phyloP scores from a whole-genome alignment of 2,329 filamentous ascomycete genomes.

The Epichloe baconii region DNA sequence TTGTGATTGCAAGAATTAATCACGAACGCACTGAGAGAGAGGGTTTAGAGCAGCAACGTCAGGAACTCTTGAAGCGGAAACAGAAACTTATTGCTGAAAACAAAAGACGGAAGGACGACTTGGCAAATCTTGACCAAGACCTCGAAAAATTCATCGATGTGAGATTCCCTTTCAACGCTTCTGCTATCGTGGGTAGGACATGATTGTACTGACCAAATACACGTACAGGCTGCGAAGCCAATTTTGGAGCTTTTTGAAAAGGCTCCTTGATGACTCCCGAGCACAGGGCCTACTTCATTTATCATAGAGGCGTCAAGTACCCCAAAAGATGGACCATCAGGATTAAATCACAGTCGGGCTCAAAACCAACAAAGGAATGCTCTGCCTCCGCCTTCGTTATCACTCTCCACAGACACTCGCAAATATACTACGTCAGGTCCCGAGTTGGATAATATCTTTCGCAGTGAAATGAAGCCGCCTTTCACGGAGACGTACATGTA shows the following conservation, averaged over 20 bases:
- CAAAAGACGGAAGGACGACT: constrained; percentile 84
- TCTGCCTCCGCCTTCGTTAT: neutral
- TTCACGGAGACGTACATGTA: neutral
- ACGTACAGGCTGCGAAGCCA: constrained; percentile 62
- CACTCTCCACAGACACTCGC: neutral
- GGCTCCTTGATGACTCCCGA: constrained; percentile 29
- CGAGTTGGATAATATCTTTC: neutral
- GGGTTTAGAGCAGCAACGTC: constrained; percentile 70
- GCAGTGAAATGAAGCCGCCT: neutral
- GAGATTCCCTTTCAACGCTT: constrained; percentile 18
- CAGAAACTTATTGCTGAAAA: constrained; percentile 57
- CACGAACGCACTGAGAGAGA: constrained; percentile 80
- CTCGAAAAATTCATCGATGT: constrained; percentile 90
- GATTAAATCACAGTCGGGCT: neutral
- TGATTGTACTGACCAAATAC: neutral
- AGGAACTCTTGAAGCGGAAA: constrained; percentile 57
- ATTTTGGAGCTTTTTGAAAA: constrained; percentile 76
- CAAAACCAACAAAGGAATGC: neutral
- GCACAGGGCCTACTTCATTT: neutral
- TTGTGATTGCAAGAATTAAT: constrained; percentile 84
- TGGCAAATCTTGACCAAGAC: constrained; percentile 82
- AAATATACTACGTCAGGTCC: neutral
- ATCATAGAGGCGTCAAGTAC: neutral
- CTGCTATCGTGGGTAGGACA: neutral
- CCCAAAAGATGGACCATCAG: neutral